These are phyloP conservation scores for Adenanthera pavonina DNA, from an alignment of 306 rosid species.

Conservation along the genomic window DNA sequence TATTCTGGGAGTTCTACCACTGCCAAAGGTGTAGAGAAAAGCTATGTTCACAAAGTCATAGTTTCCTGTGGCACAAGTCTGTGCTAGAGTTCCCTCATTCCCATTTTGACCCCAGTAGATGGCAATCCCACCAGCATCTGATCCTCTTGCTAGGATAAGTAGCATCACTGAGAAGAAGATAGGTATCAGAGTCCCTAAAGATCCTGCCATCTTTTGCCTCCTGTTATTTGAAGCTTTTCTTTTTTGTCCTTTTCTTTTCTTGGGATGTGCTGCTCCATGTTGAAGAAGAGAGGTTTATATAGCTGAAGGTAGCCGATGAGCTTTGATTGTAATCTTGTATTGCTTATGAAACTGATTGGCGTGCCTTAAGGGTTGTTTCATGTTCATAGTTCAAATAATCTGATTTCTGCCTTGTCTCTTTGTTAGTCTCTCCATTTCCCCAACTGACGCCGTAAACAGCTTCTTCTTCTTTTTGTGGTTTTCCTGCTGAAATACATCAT, in stretches of 20 bases:
- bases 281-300: constrained; percentile 33
- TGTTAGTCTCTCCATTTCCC: background rate
- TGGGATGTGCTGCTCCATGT: background rate
- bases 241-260: background rate
- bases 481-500: background rate
- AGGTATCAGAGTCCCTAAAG: constrained; percentile 4
- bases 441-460: constrained; percentile 15
- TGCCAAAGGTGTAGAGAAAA: constrained; percentile 34
- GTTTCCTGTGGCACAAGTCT: constrained; percentile 41
- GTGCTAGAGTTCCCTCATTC: constrained; percentile 36
- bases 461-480: background rate
- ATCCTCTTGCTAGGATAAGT: constrained; percentile 17
- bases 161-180: constrained; percentile 21
- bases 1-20: constrained; percentile 18
- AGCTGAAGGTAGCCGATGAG: constrained; percentile 3
- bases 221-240: background rate
- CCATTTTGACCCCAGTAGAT: constrained; percentile 44
- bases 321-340: constrained; percentile 28
- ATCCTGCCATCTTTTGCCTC: constrained; percentile 26
- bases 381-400: background rate
- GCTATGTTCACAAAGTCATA: constrained; percentile 39
- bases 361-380: constrained; percentile 30
- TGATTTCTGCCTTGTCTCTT: constrained; percentile 25
- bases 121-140: constrained; percentile 35
- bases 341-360: background rate